Percentiles rank a stretch among this genome's conserved stretches.
Evolutionary conservation across 495 filamentous ascomycete species (phyloP).

Genomic region (Hypoxylon fragiforme): DNA sequence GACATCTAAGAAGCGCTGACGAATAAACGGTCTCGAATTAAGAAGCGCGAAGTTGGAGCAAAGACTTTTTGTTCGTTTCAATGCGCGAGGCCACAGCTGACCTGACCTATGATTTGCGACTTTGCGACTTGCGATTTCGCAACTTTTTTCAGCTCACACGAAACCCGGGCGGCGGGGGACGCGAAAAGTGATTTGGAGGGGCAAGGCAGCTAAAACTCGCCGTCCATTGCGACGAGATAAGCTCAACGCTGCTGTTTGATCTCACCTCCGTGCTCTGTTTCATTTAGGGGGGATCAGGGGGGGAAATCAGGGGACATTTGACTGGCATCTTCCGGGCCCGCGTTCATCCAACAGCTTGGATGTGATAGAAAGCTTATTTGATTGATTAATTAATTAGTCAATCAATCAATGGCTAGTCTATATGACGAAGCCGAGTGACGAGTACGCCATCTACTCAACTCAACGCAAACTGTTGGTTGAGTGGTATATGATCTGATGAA

Average conservation of each 20-base stretch:
- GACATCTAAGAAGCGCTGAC: not conserved
- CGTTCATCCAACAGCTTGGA: conserved; percentile 10
- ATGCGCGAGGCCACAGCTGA: not conserved
- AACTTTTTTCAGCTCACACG: not conserved
- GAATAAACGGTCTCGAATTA: not conserved
- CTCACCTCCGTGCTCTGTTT: conserved; percentile 12
- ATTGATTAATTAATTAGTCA: conserved; percentile 3
- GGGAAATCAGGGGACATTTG: not conserved
- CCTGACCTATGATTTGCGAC: conserved; percentile 3
- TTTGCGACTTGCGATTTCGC: not conserved
- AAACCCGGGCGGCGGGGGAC: not conserved
- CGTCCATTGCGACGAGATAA: conserved; percentile 9
- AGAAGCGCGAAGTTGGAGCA: conserved; percentile 17
- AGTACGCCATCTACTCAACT: not conserved
- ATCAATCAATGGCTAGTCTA: not conserved
- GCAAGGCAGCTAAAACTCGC: too few species aligned
- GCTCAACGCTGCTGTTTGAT: conserved; percentile 26
- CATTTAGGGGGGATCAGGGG: conserved; percentile 17
- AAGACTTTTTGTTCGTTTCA: conserved; percentile 6
- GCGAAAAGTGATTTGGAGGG: not conserved
- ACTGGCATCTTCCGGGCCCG: not conserved
- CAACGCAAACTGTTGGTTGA: not conserved
- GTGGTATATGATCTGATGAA: not conserved
- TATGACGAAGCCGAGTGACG: not conserved
- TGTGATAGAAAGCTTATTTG: conserved; percentile 3